Evolutionary conservation across 805 yeast species (phyloP), one percentile per base, ranked within the genome.

Genomic region (Cephaloascus albidus): DNA sequence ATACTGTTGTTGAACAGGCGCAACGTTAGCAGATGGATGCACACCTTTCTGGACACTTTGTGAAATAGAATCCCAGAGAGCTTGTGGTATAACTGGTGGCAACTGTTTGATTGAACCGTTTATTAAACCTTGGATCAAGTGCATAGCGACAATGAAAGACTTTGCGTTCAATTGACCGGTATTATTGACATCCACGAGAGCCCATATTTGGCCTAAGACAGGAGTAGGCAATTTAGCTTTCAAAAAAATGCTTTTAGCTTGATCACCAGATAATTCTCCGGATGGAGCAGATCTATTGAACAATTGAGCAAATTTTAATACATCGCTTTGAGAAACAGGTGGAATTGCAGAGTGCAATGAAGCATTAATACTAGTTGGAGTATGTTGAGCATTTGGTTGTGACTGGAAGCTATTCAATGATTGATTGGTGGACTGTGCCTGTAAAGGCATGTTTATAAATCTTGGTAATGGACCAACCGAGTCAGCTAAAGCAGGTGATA

Each of bases 121-220:
- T 51, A 87, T 67, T 26, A 82, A 64, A 48, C 87, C 80, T 58
- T 90, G 97, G 46, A 93, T 86, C 54, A 93, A 70, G 60, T 85
- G 95, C 98, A 93, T 90, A 5, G 97, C 97, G 51, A 90, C 75
- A 35, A 86, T 76, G 51, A 93, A 93, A 55, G 86, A 89, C 14
- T 79, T 71, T 53, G 79, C 74, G 41, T 74, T 70, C 50, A 93
- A 74, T 40, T 74, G 68, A 4, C 98, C 98, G 2, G 74, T 61
- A 48, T 79, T 79, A 39, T 74, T 72, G 44, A 78, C 76, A 56
- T 93, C 98, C 35, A 85, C 93, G 41, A 90, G 67, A 39, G 74
- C 74, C 98, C 98, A 93, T 43, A 93, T 81, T 54, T 81, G 83
- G 41, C 94, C 95, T 44, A 93, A 67, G 2, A 78, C 72, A 19